Evolutionary conservation across 441 rosid species (phyloP), one percentile per base, ranked within the genome.

Genomic region (Kokia cookei): DNA sequence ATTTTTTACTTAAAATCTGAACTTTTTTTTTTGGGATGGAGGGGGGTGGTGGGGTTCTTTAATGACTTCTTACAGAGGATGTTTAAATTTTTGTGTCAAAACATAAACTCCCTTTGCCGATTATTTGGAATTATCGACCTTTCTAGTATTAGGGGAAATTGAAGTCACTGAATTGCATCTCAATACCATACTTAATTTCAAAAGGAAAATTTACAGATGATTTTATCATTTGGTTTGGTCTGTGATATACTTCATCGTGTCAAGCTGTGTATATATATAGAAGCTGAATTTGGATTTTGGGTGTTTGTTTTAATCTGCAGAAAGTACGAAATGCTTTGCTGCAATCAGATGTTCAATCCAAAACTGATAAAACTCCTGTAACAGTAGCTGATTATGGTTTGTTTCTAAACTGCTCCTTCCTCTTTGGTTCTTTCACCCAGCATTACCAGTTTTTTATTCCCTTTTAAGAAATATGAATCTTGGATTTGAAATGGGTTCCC

Each of bases 371-470:
- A 72, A 93, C 90, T 76, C 99, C 99, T 27, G 98, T 93, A 50
- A 93, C 99, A 3, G 96, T 95, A 13, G 99, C 99, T 76, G 98
- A 95, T 86, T 93, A 93, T 78, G 98, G 99, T 96, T 74, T 74
- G 82, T 68, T 78, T 74, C 14, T 71, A 65, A 63, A 67, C 32
- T 66, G 22, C 45, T 24, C 35, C 58, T 69, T 43, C 15, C 12
- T 80, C 32, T 61, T 32, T 12, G 13, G 54, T 73, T 75, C 3
- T 14, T 55, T 68, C 26, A 32, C 58, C 22, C 6, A 50, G 15
- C n/a, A 15, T 1, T 15, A 1, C 55, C 55, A 32, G 35, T 32
- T 0, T 8, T 15, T 51, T 51, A 0, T 5, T 5, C 1, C 35
- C 35, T 5, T 51, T 15, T 15, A 51, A 51, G 57, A 32, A 43